Conservation (phyloP, 768 basidiomycete species). For the Tylopilus sp. region DNA sequence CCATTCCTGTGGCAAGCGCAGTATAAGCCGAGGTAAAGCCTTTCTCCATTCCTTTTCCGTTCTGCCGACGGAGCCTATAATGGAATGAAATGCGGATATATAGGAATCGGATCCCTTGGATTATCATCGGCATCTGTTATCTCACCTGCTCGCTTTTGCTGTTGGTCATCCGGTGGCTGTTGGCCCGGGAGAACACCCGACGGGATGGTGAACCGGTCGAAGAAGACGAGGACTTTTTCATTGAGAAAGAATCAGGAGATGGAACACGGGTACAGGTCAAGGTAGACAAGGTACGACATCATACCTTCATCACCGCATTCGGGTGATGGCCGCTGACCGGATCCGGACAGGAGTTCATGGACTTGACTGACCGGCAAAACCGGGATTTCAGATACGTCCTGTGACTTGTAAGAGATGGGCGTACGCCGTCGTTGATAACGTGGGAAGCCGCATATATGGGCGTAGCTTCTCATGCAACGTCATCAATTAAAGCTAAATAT, state of each 20-base stretch:
- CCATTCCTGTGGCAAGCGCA: constrained; percentile 76
- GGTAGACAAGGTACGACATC: constrained; percentile 55
- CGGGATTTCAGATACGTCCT: constrained; percentile 71
- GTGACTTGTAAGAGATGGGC: constrained; percentile 25
- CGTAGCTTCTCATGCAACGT: no score
- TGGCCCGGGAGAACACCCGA: constrained; percentile 58
- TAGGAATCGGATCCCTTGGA: constrained; percentile 76
- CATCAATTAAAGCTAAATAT: no score
- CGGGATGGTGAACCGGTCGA: constrained; percentile 59
- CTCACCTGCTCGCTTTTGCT: constrained; percentile 45
- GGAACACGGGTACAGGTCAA: constrained; percentile 53
- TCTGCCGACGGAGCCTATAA: no score
- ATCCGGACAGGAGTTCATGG: constrained; percentile 55
- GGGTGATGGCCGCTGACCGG: not conserved
- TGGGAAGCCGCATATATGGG: not conserved
- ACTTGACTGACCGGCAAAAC: constrained; percentile 71
- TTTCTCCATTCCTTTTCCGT: not conserved
- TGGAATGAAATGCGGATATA: not conserved
- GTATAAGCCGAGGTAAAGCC: constrained; percentile 58
- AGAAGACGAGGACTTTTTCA: constrained; percentile 59
- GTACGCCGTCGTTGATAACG: not conserved
- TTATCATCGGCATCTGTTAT: constrained; percentile 68
- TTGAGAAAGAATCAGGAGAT: constrained; percentile 48
- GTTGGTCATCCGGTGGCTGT: constrained; percentile 49
- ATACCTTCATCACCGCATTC: not conserved